Evolutionary conservation across 306 rosid genomes (phyloP).

Genomic region (Cucumis melo): DNA sequence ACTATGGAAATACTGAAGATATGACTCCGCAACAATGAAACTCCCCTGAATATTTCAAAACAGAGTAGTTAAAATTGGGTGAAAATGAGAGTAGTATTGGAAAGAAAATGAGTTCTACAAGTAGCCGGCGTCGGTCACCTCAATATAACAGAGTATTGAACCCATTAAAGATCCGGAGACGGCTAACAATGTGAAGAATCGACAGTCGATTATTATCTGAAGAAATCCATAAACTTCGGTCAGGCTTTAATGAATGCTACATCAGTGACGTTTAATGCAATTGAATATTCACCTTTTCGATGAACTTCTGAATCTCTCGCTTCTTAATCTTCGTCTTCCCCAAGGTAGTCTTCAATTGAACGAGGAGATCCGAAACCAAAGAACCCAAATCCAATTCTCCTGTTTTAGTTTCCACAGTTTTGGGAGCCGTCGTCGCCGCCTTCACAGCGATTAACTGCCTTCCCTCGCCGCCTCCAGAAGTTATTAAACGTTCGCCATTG

Average conservation of each 20-base stretch:
- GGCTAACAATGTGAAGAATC: constrained; percentile 36
- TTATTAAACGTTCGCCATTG: background rate
- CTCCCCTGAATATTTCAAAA: constrained; percentile 29
- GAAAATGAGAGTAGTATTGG: background rate
- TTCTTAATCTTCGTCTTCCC: background rate
- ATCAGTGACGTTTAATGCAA: background rate
- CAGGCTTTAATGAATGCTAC: background rate
- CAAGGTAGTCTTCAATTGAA: constrained; percentile 10
- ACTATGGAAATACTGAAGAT: constrained; percentile 26
- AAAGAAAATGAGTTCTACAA: background rate
- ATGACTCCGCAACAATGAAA: constrained; percentile 22
- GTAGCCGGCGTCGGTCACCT: constrained; percentile 14
- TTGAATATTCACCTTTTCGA: constrained; percentile 32
- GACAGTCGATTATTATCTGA: constrained; percentile 37
- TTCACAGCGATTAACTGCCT: constrained; percentile 4
- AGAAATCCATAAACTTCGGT: background rate
- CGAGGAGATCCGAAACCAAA: background rate
- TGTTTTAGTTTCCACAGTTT: background rate
- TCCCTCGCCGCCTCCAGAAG: background rate
- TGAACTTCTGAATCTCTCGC: constrained; percentile 23
- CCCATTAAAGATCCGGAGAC: constrained; percentile 39
- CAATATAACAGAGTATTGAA: constrained; percentile 33
- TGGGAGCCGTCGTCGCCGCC: background rate
- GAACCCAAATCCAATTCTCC: constrained; percentile 14
- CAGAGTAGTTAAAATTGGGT: background rate